These are phyloP conservation scores for Xylariaceae sp. DNA, from an alignment of 2,329 filamentous ascomycete species.

Conservation along the genomic window DNA sequence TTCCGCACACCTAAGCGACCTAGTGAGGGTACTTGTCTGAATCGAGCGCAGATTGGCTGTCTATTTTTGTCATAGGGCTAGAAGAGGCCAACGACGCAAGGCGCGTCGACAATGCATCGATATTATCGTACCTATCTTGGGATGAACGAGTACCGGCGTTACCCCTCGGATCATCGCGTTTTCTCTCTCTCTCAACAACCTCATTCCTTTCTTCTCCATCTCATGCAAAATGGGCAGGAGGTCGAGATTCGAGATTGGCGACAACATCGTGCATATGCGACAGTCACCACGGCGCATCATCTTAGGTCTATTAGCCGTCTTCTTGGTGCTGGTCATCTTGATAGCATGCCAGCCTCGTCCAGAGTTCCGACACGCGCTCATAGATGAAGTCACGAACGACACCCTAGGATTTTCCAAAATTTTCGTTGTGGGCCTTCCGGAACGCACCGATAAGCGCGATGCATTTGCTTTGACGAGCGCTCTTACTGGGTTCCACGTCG, in stretches of 20 bases:
- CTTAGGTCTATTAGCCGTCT: background rate
- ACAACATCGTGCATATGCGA: background rate
- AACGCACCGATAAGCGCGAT: constrained; percentile 46
- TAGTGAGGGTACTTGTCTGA: too few relatives aligned
- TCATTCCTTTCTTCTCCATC: background rate
- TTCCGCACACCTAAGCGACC: too few relatives aligned
- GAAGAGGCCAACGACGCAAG: background rate
- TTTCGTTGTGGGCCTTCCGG: constrained; percentile 41
- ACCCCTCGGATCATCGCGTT: background rate
- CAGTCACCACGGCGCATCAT: constrained; percentile 2
- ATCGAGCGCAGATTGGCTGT: background rate
- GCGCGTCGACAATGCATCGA: background rate
- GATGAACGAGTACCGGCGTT: background rate
- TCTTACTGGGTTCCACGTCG: constrained; percentile 38
- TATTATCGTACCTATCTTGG: background rate
- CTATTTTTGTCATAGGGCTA: background rate
- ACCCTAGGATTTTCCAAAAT: constrained; percentile 31
- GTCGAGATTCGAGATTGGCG: background rate
- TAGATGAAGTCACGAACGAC: constrained; percentile 21
- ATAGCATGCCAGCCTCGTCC: background rate
- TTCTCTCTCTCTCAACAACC: background rate
- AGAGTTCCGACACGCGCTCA: background rate
- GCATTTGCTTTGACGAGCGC: constrained; percentile 40
- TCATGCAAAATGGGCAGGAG: background rate
- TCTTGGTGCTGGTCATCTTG: background rate